Evolutionary conservation across 2,329 filamentous ascomycete species (phyloP).

Genomic region (Botrytis byssoidea): DNA sequence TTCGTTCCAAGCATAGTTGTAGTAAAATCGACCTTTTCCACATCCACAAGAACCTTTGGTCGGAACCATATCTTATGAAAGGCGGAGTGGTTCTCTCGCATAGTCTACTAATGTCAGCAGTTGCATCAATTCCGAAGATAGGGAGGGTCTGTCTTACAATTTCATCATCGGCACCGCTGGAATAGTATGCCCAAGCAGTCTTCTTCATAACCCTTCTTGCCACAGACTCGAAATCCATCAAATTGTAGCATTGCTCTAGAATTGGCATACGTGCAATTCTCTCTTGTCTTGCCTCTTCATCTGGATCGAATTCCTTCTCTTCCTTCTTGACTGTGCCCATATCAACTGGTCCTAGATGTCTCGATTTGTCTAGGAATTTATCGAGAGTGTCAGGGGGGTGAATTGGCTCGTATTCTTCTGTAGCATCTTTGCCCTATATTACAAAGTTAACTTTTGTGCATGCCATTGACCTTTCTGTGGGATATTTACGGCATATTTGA

Average conservation of each 20-base stretch:
- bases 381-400: conserved; percentile 84
- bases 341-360: conserved; percentile 86
- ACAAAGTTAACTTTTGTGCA: neutral
- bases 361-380: conserved; percentile 78
- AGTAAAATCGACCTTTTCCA: conserved; percentile 79
- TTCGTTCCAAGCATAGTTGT: conserved; percentile 94
- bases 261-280: conserved; percentile 73
- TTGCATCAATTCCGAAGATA: neutral
- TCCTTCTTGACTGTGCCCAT: conserved; percentile 74
- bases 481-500: conserved; percentile 77
- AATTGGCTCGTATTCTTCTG: conserved; percentile 87
- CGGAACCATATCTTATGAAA: conserved; percentile 99
- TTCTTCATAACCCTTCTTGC: conserved; percentile 92
- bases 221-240: conserved; percentile 94
- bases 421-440: conserved; percentile 77
- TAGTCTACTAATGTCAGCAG: conserved; percentile 56
- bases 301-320: conserved; percentile 64
- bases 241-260: conserved; percentile 85
- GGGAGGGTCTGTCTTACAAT: conserved; percentile 58
- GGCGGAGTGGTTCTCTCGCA: conserved; percentile 92
- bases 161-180: conserved; percentile 85
- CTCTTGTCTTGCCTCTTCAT: conserved; percentile 72
- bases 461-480: neutral
- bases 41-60: conserved; percentile 82
- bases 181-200: conserved; percentile 97